phyloP scores from a whole-genome alignment of 169 alveolate species.

The Plasmodium cynomolgi region DNA sequence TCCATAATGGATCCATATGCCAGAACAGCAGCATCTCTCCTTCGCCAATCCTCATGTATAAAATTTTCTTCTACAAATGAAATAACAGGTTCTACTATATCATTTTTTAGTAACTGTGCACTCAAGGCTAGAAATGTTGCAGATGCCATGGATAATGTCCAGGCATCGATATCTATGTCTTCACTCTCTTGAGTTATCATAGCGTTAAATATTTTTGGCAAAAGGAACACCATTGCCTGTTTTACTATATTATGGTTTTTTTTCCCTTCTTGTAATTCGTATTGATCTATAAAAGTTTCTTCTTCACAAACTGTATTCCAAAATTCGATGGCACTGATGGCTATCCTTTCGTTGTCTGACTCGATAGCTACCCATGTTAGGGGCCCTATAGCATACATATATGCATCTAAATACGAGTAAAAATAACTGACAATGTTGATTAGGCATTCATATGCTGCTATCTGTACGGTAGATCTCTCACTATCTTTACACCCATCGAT shows the following conservation, averaged over 20 bases:
- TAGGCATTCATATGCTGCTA: constrained; percentile 90
- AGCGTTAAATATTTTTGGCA: constrained; percentile 88
- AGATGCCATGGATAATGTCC: constrained; percentile 95
- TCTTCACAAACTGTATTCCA: constrained; percentile 92
- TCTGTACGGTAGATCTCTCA: constrained; percentile 81
- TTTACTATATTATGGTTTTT: constrained; percentile 82
- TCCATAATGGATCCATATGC: constrained; percentile 94
- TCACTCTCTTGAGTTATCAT: constrained; percentile 89
- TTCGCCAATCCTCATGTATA: constrained; percentile 89
- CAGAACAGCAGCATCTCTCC: constrained; percentile 94
- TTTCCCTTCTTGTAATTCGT: constrained; percentile 74
- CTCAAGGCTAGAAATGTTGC: constrained; percentile 92
- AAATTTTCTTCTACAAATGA: constrained; percentile 90
- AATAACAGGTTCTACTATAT: constrained; percentile 89
- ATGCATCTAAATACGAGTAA: constrained; percentile 86
- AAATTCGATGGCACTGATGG: constrained; percentile 90
- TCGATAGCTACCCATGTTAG: constrained; percentile 88
- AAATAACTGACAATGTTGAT: constrained; percentile 89
- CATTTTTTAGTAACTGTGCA: constrained; percentile 92
- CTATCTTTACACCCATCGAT: constrained; percentile 85
- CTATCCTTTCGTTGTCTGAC: constrained; percentile 85
- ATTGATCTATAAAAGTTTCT: constrained; percentile 81
- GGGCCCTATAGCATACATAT: constrained; percentile 87
- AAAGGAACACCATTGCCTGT: constrained; percentile 87
- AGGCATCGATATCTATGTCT: constrained; percentile 89